Evolutionary conservation across 805 yeast genomes (phyloP), one percentile per base, ranked within the genome.

Genomic region (Metschnikowia baotianmanensis): DNA sequence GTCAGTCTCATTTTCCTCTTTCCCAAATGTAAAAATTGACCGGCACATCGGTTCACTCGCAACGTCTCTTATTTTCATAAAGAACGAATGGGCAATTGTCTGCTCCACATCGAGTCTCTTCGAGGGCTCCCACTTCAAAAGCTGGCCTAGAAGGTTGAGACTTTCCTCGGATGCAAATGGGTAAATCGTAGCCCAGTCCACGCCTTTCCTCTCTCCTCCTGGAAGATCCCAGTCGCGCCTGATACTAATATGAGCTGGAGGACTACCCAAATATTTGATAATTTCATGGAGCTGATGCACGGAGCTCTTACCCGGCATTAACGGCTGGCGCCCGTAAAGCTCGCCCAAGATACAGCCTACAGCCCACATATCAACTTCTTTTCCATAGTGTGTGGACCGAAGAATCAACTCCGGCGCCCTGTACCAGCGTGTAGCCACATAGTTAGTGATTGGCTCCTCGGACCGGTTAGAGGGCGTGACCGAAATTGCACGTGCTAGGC

Each of bases 371-470:
- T 90, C 98, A 34, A 90, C 83, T 18, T 74, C 60, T 40, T 83
- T 83, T 3, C 80, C 74, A 56, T 87, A 87, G 13, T 51, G 55
- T 37, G 70, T 73, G 42, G 75, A 71, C 9, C 85, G 74, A 24
- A 89, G 61, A 31, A 90, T 77, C 34, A 90, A 69, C 55, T 90
- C 98, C 0, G 98, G 98, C 0, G 97, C 96, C 32, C 98, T 71
- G 56, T 90, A 90, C 96, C 96, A 90, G 43, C 97, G 67, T 0
- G 97, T 90, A 0, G 96, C 96, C 18, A 90, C 96, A 57, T 90
- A 90, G 51, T 80, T 82, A 9, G 95, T 86, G 20, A 86, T 85
- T 12, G 76, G 70, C 26, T 43, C 47, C 6, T 42, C 42, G 22
- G 65, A 55, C 8, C 41, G 45, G 3, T 65, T 46, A 27, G 58